A percentile compares a stretch with the other conserved stretches of the same genome.
These are phyloP conservation scores for Tillandsia leiboldiana DNA, from an alignment of 176 grass and related monocot species.

Conservation along the genomic window DNA sequence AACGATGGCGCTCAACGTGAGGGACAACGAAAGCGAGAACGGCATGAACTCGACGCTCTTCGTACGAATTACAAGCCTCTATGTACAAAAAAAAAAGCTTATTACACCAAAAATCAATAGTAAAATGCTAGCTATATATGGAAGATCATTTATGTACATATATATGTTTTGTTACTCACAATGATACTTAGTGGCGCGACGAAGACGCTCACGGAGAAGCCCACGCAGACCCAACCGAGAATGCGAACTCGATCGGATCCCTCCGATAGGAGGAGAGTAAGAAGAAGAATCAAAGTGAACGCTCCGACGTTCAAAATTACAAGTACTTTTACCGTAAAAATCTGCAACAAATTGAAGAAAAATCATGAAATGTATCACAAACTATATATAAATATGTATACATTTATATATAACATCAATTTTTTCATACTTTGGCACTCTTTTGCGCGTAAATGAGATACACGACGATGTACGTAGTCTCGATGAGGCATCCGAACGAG, in stretches of 20 bases:
- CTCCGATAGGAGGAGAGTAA: constrained; percentile 39
- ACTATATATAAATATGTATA: not conserved
- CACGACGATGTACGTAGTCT: constrained; percentile 47
- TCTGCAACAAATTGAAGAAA: constrained; percentile 8
- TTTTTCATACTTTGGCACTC: constrained; percentile 21
- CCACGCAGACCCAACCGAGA: constrained; percentile 78
- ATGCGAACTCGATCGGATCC: constrained; percentile 33
- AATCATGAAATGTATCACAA: not conserved
- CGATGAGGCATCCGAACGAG: constrained; percentile 54
- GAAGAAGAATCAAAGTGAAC: constrained; percentile 50
- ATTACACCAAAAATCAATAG: not conserved
- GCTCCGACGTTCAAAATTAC: constrained; percentile 53
- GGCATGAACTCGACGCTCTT: constrained; percentile 99
- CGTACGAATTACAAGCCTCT: constrained; percentile 81
- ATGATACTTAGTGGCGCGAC: constrained; percentile 84
- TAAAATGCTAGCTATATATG: no score
- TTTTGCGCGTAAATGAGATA: constrained; percentile 64
- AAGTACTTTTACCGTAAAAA: constrained; percentile 45
- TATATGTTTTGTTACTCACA: constrained; percentile 19
- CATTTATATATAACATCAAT: not conserved
- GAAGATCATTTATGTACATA: no score
- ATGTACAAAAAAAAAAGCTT: no score
- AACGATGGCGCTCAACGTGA: constrained; percentile 68
- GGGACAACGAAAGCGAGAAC: constrained; percentile 72
- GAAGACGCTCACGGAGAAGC: constrained; percentile 66